These are phyloP conservation scores for Veloboletus limbatus DNA, from an alignment of 1,284 basidiomycete genomes.

Conservation along the genomic window DNA sequence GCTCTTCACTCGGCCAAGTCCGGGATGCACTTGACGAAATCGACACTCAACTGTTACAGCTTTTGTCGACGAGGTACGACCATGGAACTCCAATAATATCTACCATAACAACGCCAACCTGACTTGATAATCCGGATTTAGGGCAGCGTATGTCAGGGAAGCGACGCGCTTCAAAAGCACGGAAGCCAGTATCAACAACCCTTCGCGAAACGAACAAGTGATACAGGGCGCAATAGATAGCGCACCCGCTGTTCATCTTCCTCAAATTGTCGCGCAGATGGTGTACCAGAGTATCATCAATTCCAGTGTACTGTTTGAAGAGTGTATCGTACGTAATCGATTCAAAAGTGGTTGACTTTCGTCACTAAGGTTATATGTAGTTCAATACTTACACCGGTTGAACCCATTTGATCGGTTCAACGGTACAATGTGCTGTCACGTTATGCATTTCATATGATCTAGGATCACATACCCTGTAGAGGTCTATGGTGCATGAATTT, in stretches of 20 bases:
- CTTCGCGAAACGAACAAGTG: constrained; percentile 15
- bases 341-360: background rate
- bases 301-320: constrained; percentile 19
- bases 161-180: constrained; percentile 25
- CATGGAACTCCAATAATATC: too few relatives aligned
- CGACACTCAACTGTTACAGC: constrained; percentile 16
- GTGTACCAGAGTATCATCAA: constrained; percentile 19
- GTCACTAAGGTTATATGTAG: constrained; percentile 6
- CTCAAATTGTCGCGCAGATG: constrained; percentile 19
- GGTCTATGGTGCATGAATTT: too few relatives aligned
- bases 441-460: too few relatives aligned
- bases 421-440: background rate
- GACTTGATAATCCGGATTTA: constrained; percentile 6
- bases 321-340: constrained; percentile 18
- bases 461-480: background rate
- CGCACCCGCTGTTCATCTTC: constrained; percentile 19
- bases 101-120: background rate
- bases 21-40: constrained; percentile 14
- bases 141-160: constrained; percentile 22
- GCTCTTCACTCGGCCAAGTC: constrained; percentile 20
- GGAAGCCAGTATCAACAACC: constrained; percentile 10
- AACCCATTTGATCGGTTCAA: background rate
- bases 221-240: constrained; percentile 19
- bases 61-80: constrained; percentile 20
- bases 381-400: constrained; percentile 14